These are phyloP conservation scores for Sporothrix curviconia DNA, from an alignment of 2,329 filamentous ascomycete species.

Conservation along the genomic window DNA sequence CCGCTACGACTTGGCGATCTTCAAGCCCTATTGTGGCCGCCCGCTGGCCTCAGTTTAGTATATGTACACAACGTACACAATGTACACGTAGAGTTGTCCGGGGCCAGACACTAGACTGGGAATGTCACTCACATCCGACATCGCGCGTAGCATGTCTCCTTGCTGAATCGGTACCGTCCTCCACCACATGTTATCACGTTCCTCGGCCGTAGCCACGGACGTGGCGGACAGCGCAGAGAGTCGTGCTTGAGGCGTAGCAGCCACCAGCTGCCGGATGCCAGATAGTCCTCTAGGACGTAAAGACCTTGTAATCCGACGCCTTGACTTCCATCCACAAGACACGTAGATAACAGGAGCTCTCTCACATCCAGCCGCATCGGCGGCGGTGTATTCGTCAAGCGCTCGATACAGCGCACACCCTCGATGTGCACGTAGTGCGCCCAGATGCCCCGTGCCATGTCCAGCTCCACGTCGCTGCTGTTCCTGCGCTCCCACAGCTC, in stretches of 20 bases:
- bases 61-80: no score
- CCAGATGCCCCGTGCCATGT: background rate
- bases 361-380: background rate
- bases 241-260: background rate
- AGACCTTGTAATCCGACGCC: background rate
- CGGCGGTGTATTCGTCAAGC: background rate
- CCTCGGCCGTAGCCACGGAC: background rate
- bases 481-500: background rate
- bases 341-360: background rate
- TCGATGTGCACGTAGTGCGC: conserved; percentile 3
- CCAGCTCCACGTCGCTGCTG: background rate
- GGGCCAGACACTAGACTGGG: background rate
- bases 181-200: background rate
- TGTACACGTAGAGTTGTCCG: no score
- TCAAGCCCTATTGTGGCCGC: conserved; percentile 4
- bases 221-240: background rate
- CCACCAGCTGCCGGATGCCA: conserved; percentile 2
- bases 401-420: background rate
- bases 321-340: background rate
- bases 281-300: conserved; percentile 4
- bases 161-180: background rate
- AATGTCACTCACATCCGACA: background rate
- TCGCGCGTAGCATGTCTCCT: background rate
- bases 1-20: background rate
- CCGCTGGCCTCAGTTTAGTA: no score